Conservation (phyloP, 176 grass and related monocot genomes). For the Hordeum marinum region DNA sequence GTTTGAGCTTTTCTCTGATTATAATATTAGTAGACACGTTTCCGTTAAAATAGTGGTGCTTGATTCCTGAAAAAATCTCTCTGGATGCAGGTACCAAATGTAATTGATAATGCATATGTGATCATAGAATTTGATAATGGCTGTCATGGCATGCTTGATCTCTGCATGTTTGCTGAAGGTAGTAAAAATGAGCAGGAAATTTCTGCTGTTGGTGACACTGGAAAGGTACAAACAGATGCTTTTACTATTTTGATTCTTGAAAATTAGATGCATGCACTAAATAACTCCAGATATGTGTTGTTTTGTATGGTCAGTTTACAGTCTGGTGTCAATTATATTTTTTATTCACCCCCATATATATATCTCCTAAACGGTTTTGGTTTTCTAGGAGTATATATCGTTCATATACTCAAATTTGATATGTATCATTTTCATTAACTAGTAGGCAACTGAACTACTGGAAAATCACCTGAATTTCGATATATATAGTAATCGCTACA, state of each 20-base stretch:
- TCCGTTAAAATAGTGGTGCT: not conserved
- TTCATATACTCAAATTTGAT: not conserved
- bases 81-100: constrained; percentile 69
- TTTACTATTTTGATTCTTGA: not conserved
- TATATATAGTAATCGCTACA: not conserved
- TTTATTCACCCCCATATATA: not conserved
- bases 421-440: not conserved
- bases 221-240: constrained; percentile 59
- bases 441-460: not conserved
- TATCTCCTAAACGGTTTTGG: not conserved
- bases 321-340: not conserved
- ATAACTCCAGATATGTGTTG: not conserved
- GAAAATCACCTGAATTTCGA: not conserved
- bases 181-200: constrained; percentile 97
- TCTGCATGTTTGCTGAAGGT: constrained; percentile 98
- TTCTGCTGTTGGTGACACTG: constrained; percentile 79
- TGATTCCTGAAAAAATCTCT: constrained; percentile 28
- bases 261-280: not conserved
- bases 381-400: not conserved
- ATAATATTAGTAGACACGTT: not conserved
- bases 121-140: constrained; percentile 94
- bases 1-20: not conserved
- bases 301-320: not conserved
- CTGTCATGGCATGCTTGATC: constrained; percentile 90
- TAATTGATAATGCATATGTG: constrained; percentile 95